These are phyloP conservation scores for Kodamaea restingae DNA, from an alignment of 805 yeast species.

Conservation along the genomic window DNA sequence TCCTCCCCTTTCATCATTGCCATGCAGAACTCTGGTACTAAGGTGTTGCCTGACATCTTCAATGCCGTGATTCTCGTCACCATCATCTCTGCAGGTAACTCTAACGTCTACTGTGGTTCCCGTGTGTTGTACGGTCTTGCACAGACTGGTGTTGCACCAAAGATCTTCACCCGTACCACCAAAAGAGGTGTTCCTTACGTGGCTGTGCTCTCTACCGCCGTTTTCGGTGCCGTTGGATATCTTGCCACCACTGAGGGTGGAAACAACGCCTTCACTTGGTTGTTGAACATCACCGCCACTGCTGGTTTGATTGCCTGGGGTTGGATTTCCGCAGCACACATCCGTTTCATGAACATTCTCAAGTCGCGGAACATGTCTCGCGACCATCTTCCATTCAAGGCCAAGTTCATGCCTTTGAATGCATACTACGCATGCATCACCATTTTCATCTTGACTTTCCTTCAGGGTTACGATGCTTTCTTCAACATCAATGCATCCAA, in stretches of 20 bases:
- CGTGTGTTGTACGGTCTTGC: slow-evolving; percentile 65
- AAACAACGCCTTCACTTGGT: slow-evolving; percentile 62
- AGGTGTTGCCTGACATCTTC: slow-evolving; percentile 62
- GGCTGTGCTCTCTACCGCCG: slow-evolving; percentile 54
- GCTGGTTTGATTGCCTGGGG: slow-evolving; percentile 76
- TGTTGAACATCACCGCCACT: slow-evolving; percentile 70
- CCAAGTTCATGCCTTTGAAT: slow-evolving; percentile 60
- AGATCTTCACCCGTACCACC: slow-evolving; percentile 45
- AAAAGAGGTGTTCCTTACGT: slow-evolving; percentile 58
- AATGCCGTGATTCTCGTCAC: slow-evolving; percentile 67
- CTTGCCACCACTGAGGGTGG: slow-evolving; percentile 53
- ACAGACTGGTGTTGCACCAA: slow-evolving; percentile 55
- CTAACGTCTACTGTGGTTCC: slow-evolving; percentile 69
- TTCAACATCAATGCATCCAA: slow-evolving; percentile 48
- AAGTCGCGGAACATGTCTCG: slow-evolving; percentile 61
- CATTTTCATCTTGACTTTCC: slow-evolving; percentile 53
- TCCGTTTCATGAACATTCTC: slow-evolving; percentile 66
- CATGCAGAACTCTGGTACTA: slow-evolving; percentile 63
- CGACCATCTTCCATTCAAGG: slow-evolving; percentile 70
- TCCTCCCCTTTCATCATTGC: slow-evolving; percentile 74
- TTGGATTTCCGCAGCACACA: slow-evolving; percentile 58
- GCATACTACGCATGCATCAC: slow-evolving; percentile 61
- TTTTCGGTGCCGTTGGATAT: slow-evolving; percentile 63
- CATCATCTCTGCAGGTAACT: slow-evolving; percentile 75
- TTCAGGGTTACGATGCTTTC: slow-evolving; percentile 72